Base-by-base conservation (phyloP, 768 basidiomycete species). In the Stropharia rugosoannulata region DNA sequence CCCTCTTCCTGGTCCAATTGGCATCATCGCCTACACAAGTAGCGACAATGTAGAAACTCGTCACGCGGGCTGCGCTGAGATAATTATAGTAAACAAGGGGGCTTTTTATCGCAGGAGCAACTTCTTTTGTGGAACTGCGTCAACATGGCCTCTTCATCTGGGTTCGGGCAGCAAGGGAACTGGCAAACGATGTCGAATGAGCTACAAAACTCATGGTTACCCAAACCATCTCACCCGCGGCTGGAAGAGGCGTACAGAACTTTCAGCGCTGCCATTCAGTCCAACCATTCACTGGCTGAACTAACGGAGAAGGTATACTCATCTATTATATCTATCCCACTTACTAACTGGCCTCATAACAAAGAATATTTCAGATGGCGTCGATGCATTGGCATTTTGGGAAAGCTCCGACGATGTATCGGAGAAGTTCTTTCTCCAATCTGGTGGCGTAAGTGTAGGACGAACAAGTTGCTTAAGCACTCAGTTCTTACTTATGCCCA, bases 381-480 rank as follows among this genome's bases (percentile, higher is more conserved):
- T 22, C 18, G 50, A 51, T 41, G 50, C 38, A 13, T 40, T 51
- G 16, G 11, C 5, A 18, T 10, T 41, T 42, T 51, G 50, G 50
- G 50, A 51, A 29, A 12, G 40, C 16, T 51, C 50, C 27, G 50
- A 51, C 7, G 39, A 51, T 10, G 35, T 51, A 15, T 51, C 50
- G 19, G 40, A 27, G 6, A 51, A 51, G 32, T 51, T 10, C 18
- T 43, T 43, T 18, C 42, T 43, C 22, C 18, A 41, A 18, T 32
- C 22, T 16, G 38, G 12, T 6, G 50, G 25, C 22, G 50, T 51
- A 16, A 39, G 50, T 51, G 11, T 16, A 2, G 40, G 18, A n/a
- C 5, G 22, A 22, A 22, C 22, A 10, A 4, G 27, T 27, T 42
- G 25, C 25, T 38, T 7, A 42, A n/a, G 10, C 25, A 8, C 37